Percentiles rank a stretch among this genome's conserved stretches.
Evolutionary conservation across 1,284 basidiomycete genomes (phyloP).

Genomic region (Volvariella volvacea): DNA sequence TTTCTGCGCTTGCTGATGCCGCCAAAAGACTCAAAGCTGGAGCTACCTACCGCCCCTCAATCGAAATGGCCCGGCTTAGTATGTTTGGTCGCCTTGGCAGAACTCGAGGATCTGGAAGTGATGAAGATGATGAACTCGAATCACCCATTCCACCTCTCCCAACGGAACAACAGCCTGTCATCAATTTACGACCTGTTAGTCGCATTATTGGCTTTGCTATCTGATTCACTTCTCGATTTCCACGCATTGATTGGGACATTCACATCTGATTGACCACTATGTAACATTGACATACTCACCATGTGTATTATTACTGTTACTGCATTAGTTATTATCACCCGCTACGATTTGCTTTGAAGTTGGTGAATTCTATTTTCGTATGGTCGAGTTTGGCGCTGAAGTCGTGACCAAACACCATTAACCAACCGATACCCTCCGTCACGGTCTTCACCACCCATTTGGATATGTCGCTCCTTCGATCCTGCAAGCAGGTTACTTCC

Average conservation of each 20-base stretch:
- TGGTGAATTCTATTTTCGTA: too few species aligned
- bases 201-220: conserved; percentile 54
- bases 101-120: conserved; percentile 38
- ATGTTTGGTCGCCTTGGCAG: conserved; percentile 49
- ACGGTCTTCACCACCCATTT: too few species aligned
- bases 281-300: too few species aligned
- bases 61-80: conserved; percentile 45
- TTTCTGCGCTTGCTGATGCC: conserved; percentile 44
- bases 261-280: too few species aligned
- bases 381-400: too few species aligned
- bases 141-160: conserved; percentile 25
- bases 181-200: conserved; percentile 52
- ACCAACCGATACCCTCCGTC: too few species aligned
- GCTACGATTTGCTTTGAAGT: too few species aligned
- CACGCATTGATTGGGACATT: too few species aligned
- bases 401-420: too few species aligned
- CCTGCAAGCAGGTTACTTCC: conserved; percentile 19
- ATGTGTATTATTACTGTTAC: too few species aligned
- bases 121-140: conserved; percentile 52
- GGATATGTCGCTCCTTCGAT: conserved; percentile 27
- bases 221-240: conserved; percentile 10
- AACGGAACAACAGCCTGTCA: conserved; percentile 39
- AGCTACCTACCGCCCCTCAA: conserved; percentile 40
- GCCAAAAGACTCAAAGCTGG: conserved; percentile 42
- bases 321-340: too few species aligned